A percentile compares a stretch with the other conserved stretches of the same genome.
These are phyloP conservation scores for Fusarium sp. DNA, from an alignment of 2,329 filamentous ascomycete species.

Conservation along the genomic window DNA sequence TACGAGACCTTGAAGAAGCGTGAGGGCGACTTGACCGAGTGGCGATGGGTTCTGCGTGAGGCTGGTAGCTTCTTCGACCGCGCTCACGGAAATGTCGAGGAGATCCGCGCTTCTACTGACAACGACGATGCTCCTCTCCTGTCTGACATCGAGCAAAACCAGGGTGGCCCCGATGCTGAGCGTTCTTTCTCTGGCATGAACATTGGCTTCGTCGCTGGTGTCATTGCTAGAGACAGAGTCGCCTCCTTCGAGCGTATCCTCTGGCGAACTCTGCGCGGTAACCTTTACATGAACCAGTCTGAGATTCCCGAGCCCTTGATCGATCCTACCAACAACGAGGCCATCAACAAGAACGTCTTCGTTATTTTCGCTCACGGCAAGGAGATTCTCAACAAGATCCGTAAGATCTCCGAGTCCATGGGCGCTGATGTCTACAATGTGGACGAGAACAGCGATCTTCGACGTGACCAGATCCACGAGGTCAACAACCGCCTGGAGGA, in stretches of 20 bases:
- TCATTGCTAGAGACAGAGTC: constrained; percentile 92
- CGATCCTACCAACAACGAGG: constrained; percentile 91
- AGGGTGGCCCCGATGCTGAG: constrained; percentile 72
- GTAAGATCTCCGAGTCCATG: constrained; percentile 98
- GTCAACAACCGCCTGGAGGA: constrained; percentile 94
- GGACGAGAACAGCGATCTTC: constrained; percentile 95
- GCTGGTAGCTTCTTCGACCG: constrained; percentile 97
- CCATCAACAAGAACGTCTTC: constrained; percentile 96
- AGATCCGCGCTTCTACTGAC: constrained; percentile 90
- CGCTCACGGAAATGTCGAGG: constrained; percentile 94
- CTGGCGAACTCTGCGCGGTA: constrained; percentile 96
- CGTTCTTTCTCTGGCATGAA: constrained; percentile 97
- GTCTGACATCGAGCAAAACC: constrained; percentile 89
- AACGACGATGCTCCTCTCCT: constrained; percentile 94
- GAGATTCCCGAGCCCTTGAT: constrained; percentile 95
- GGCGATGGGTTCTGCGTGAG: constrained; percentile 97
- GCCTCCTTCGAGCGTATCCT: constrained; percentile 96
- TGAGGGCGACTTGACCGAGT: constrained; percentile 95
- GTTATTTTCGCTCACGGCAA: constrained; percentile 99
- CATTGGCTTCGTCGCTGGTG: constrained; percentile 97
- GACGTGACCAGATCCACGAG: constrained; percentile 95
- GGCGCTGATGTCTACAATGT: constrained; percentile 96
- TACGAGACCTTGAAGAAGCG: constrained; percentile 98
- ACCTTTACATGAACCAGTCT: constrained; percentile 99
- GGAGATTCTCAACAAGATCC: constrained; percentile 97